Evolutionary conservation across 306 rosid genomes (phyloP).

Genomic region (Glycine soja): DNA sequence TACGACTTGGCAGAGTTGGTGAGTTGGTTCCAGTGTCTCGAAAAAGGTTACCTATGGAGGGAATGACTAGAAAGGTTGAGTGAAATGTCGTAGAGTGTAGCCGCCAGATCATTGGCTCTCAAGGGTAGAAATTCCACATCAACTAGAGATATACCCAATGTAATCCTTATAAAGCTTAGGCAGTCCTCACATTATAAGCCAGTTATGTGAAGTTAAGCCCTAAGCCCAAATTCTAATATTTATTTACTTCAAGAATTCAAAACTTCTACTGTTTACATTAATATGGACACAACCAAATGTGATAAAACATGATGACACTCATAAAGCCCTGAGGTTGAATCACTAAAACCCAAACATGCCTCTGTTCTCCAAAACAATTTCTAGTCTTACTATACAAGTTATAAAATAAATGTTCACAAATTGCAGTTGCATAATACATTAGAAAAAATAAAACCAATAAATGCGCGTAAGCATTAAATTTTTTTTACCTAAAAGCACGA

Average conservation of each 20-base stretch:
- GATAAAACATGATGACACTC: constrained; percentile 10
- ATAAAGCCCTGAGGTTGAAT: constrained; percentile 8
- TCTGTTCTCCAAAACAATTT: neutral
- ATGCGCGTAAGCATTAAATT: constrained; percentile 20
- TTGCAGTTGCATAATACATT: constrained; percentile 34
- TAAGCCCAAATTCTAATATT: neutral
- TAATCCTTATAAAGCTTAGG: neutral
- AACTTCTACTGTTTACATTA: constrained; percentile 1
- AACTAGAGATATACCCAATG: neutral
- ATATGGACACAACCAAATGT: constrained; percentile 2
- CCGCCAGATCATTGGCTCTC: neutral
- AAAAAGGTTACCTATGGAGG: neutral
- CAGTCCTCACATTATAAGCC: neutral
- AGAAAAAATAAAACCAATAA: constrained; percentile 7
- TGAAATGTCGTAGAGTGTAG: neutral
- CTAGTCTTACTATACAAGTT: constrained; percentile 14
- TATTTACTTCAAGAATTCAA: constrained; percentile 7
- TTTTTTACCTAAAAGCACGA: constrained; percentile 76
- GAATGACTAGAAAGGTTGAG: neutral
- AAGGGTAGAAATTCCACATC: neutral
- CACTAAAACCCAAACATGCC: neutral
- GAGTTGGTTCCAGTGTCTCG: neutral
- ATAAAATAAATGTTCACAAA: constrained; percentile 9
- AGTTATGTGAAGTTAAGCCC: neutral
- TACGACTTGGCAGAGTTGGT: neutral